Conservation (phyloP, 768 basidiomycete genomes). For the Daedaleopsis sinensis region DNA sequence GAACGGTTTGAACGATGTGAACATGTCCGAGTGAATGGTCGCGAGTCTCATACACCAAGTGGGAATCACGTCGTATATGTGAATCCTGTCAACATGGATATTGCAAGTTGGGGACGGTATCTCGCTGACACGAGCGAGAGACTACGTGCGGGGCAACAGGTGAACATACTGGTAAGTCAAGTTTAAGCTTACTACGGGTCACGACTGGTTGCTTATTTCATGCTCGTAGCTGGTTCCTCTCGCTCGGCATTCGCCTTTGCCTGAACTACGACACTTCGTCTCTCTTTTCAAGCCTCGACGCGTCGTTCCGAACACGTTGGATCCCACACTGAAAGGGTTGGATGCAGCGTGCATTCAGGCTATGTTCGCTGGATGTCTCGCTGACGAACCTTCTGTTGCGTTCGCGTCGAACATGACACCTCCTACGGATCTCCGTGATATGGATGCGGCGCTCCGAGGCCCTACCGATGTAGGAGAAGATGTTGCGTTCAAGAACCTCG, state of each 20-base stretch:
- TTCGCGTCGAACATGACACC: neutral
- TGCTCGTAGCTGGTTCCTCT: slow-evolving; percentile 72
- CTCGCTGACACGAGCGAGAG: slow-evolving; percentile 44
- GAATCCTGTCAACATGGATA: slow-evolving; percentile 79
- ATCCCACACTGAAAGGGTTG: slow-evolving; percentile 49
- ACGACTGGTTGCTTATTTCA: neutral
- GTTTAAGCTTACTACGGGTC: neutral
- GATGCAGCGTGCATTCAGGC: slow-evolving; percentile 76
- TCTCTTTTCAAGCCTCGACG: slow-evolving; percentile 76
- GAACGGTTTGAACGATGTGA: slow-evolving; percentile 80
- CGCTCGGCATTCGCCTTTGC: slow-evolving; percentile 84
- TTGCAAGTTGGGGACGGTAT: slow-evolving; percentile 56
- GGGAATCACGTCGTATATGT: slow-evolving; percentile 74
- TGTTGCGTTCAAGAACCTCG: slow-evolving; percentile 64
- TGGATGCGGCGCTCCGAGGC: slow-evolving; percentile 6
- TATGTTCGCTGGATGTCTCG: slow-evolving; percentile 67
- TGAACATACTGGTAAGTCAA: slow-evolving; percentile 64
- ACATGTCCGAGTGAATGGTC: slow-evolving; percentile 49
- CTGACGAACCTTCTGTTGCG: slow-evolving; percentile 16
- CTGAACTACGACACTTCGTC: slow-evolving; percentile 83
- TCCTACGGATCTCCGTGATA: slow-evolving; percentile 5
- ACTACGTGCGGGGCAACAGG: slow-evolving; percentile 44
- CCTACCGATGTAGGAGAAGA: slow-evolving; percentile 42
- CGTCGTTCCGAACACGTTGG: slow-evolving; percentile 81
- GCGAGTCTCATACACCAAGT: slow-evolving; percentile 42